Percentiles rank a stretch among this genome's conserved stretches.
phyloP scores from a whole-genome alignment of 805 yeast species.

The Candida krabiensis region DNA sequence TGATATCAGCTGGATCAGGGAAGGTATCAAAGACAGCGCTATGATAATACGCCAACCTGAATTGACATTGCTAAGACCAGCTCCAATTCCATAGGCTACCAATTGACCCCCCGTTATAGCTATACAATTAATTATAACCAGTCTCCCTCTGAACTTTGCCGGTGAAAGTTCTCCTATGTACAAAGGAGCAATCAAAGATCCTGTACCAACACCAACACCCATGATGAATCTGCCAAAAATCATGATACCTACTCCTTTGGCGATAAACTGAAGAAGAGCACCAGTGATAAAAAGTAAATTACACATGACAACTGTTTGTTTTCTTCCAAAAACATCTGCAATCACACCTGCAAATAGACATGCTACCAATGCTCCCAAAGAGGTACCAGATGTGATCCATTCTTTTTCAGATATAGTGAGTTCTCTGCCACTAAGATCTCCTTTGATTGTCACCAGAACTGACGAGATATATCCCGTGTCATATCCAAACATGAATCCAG shows the following conservation, averaged over 20 bases:
- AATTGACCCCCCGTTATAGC: constrained; percentile 59
- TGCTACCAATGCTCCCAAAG: constrained; percentile 54
- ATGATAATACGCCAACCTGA: constrained; percentile 56
- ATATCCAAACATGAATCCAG: constrained; percentile 62
- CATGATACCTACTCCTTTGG: constrained; percentile 49
- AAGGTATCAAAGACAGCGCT: constrained; percentile 53
- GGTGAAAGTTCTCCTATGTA: constrained; percentile 57
- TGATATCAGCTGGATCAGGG: constrained; percentile 44
- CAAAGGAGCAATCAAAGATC: constrained; percentile 54
- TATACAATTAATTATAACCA: constrained; percentile 52
- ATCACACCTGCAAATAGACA: constrained; percentile 48
- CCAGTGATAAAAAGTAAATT: constrained; percentile 50
- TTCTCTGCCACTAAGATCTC: constrained; percentile 40
- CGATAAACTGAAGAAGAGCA: constrained; percentile 45
- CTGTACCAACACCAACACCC: constrained; percentile 57
- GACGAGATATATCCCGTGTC: constrained; percentile 62
- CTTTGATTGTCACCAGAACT: constrained; percentile 51
- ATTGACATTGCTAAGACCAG: constrained; percentile 40
- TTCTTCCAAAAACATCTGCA: constrained; percentile 52
- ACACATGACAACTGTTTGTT: constrained; percentile 43
- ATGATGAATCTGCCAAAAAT: constrained; percentile 50
- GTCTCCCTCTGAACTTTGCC: constrained; percentile 49
- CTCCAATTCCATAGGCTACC: constrained; percentile 53
- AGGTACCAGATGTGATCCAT: constrained; percentile 54
- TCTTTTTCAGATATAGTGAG: constrained; percentile 49